Percentiles rank a stretch among this genome's conserved stretches.
Evolutionary conservation across 1,284 basidiomycete species (phyloP).

Genomic region (Rhodotorula sp.): DNA sequence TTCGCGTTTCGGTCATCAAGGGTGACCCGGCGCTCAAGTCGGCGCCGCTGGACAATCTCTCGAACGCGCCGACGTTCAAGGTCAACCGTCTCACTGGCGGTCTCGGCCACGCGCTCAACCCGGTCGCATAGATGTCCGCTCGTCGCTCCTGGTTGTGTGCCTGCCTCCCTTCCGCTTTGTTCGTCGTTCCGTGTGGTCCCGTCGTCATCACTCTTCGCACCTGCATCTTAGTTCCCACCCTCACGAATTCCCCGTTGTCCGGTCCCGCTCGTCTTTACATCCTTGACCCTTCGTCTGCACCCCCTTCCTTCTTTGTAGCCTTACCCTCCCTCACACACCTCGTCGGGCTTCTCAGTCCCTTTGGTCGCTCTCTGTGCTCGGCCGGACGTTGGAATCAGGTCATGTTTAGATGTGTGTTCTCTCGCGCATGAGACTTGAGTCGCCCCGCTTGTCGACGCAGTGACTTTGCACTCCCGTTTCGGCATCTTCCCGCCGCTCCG

Average conservation of each 20-base stretch:
- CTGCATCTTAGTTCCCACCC: not conserved
- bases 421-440: no score
- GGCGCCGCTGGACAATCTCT: slow-evolving; percentile 2
- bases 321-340: not conserved
- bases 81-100: slow-evolving; percentile 6
- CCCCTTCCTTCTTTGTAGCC: not conserved
- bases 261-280: not conserved
- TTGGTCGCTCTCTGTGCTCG: no score
- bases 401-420: no score
- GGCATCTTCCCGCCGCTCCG: no score
- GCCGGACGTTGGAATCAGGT: no score
- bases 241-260: not conserved
- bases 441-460: no score
- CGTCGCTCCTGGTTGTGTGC: not conserved
- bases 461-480: no score
- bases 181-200: not conserved
- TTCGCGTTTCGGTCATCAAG: slow-evolving; percentile 26
- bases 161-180: not conserved
- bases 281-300: not conserved
- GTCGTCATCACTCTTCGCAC: not conserved
- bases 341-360: not conserved
- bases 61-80: slow-evolving; percentile 7
- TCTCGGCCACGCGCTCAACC: slow-evolving; percentile 3
- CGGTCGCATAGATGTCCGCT: not conserved
- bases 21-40: slow-evolving; percentile 22